Evolutionary conservation across 192 early-diverging fungal species (phyloP).

Genomic region (Linnemannia elongata): DNA sequence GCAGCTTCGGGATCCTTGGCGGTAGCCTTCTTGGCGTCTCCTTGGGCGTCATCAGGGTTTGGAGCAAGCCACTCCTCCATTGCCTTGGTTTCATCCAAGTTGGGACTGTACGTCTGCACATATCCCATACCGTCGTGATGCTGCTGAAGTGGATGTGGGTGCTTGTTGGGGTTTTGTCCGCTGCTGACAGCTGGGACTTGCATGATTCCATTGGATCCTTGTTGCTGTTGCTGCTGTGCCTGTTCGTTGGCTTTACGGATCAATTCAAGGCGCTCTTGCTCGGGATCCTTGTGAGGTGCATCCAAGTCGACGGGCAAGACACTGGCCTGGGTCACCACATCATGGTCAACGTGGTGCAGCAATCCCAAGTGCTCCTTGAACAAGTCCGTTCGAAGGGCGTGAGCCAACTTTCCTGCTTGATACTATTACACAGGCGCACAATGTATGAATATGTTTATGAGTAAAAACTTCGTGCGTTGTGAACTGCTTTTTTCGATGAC

Average conservation of each 20-base stretch:
- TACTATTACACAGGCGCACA: slow-evolving; percentile 58
- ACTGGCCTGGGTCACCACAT: slow-evolving; percentile 33
- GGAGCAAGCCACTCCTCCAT: slow-evolving; percentile 23
- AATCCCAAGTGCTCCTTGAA: slow-evolving; percentile 90
- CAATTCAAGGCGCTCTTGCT: slow-evolving; percentile 29
- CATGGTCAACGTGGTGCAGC: slow-evolving; percentile 60
- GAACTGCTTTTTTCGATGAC: neutral
- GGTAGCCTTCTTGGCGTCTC: slow-evolving; percentile 16
- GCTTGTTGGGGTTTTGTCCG: neutral
- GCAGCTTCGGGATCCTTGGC: slow-evolving; percentile 40
- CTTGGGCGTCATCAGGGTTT: neutral
- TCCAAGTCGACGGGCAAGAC: slow-evolving; percentile 49
- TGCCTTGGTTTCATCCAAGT: slow-evolving; percentile 19
- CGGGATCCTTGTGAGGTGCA: slow-evolving; percentile 37
- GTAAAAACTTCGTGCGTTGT: neutral
- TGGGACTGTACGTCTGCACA: slow-evolving; percentile 15
- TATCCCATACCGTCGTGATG: slow-evolving; percentile 15
- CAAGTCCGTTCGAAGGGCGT: slow-evolving; percentile 78
- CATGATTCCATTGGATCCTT: neutral
- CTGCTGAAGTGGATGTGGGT: slow-evolving; percentile 1
- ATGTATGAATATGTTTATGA: neutral
- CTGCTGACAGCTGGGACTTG: neutral
- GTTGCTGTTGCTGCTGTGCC: neutral
- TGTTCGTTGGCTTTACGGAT: slow-evolving; percentile 33
- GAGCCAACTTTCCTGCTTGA: slow-evolving; percentile 79